phyloP scores from a whole-genome alignment of 2,329 filamentous ascomycete genomes.

The Fusarium abutilonis region DNA sequence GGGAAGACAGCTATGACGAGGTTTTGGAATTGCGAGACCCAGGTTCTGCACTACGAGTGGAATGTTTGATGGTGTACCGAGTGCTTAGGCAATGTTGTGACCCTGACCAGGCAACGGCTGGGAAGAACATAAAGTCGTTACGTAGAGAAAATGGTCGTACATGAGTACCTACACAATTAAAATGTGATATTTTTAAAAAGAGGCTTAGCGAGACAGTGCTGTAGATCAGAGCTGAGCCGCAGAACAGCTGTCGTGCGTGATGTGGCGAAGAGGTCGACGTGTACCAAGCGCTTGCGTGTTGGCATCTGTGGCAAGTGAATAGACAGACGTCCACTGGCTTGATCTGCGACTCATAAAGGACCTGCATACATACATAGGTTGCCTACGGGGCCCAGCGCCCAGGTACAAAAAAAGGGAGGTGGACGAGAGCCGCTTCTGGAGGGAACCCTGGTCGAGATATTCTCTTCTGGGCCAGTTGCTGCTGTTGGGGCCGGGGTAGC shows the following conservation, averaged over 20 bases:
- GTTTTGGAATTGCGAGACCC: conserved; percentile 3
- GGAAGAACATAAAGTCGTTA: conserved; percentile 1
- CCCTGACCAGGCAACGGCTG: conserved; percentile 22
- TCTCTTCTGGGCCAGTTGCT: conserved; percentile 33
- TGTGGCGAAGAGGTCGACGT: conserved; percentile 28
- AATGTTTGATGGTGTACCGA: conserved; percentile 12
- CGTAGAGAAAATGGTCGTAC: neutral
- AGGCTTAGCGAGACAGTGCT: neutral
- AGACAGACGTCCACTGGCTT: neutral
- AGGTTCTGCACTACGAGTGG: conserved; percentile 7
- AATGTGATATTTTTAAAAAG: neutral
- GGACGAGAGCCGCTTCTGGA: conserved; percentile 37
- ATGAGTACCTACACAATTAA: neutral
- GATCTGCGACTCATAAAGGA: conserved; percentile 9
- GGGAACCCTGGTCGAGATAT: conserved; percentile 33
- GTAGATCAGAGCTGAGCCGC: conserved; percentile 6
- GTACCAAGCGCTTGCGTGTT: conserved; percentile 17
- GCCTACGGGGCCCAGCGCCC: conserved; percentile 13
- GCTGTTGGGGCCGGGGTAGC: conserved; percentile 31
- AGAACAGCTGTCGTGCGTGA: neutral
- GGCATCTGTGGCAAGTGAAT: conserved; percentile 25
- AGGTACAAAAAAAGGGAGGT: conserved; percentile 40
- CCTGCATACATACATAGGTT: conserved; percentile 2
- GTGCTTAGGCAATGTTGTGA: conserved; percentile 14
- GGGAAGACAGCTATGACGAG: conserved; percentile 28